Evolutionary conservation across 2,329 filamentous ascomycete genomes (phyloP).

Genomic region (Pyrenochaeta sp.): DNA sequence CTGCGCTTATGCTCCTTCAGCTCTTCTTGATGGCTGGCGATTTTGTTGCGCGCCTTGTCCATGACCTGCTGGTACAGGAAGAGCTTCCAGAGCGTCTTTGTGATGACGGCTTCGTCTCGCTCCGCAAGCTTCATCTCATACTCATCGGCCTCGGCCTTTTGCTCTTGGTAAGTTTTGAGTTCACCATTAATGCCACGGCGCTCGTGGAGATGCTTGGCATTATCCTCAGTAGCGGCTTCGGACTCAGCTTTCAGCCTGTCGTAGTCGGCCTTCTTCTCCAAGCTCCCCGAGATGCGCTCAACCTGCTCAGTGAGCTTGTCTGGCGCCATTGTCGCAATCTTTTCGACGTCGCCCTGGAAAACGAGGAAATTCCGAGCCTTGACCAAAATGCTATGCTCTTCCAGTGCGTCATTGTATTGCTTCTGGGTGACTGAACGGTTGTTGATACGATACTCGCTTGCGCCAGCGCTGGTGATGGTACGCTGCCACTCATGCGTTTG

Average conservation of each 20-base stretch:
- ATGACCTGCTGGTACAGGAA: slow-evolving; percentile 95
- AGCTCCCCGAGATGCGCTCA: slow-evolving; percentile 95
- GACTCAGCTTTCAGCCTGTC: slow-evolving; percentile 87
- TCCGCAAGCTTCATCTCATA: slow-evolving; percentile 92
- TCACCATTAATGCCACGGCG: slow-evolving; percentile 96
- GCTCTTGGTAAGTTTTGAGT: slow-evolving; percentile 96
- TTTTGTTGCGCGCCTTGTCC: slow-evolving; percentile 88
- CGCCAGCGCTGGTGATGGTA: slow-evolving; percentile 85
- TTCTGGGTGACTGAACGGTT: slow-evolving; percentile 86
- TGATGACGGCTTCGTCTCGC: slow-evolving; percentile 88
- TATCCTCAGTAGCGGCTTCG: slow-evolving; percentile 87
- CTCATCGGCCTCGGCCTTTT: slow-evolving; percentile 93
- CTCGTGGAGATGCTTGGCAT: slow-evolving; percentile 85
- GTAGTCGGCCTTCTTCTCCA: slow-evolving; percentile 95
- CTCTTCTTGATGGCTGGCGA: slow-evolving; percentile 92
- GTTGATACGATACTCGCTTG: slow-evolving; percentile 97
- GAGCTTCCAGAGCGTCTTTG: slow-evolving; percentile 94
- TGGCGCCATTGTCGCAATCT: slow-evolving; percentile 93
- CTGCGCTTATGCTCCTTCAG: slow-evolving; percentile 91
- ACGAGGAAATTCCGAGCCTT: slow-evolving; percentile 98
- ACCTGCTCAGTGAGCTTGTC: slow-evolving; percentile 93
- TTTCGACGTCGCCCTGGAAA: slow-evolving; percentile 97
- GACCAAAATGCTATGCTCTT: slow-evolving; percentile 95
- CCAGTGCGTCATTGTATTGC: slow-evolving; percentile 91
- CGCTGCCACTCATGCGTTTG: slow-evolving; percentile 97